A percentile compares a stretch with the other conserved stretches of the same genome.
These are phyloP conservation scores for Phytophthora tubulina DNA, from an alignment of 352 stramenopile genomes.

Conservation along the genomic window DNA sequence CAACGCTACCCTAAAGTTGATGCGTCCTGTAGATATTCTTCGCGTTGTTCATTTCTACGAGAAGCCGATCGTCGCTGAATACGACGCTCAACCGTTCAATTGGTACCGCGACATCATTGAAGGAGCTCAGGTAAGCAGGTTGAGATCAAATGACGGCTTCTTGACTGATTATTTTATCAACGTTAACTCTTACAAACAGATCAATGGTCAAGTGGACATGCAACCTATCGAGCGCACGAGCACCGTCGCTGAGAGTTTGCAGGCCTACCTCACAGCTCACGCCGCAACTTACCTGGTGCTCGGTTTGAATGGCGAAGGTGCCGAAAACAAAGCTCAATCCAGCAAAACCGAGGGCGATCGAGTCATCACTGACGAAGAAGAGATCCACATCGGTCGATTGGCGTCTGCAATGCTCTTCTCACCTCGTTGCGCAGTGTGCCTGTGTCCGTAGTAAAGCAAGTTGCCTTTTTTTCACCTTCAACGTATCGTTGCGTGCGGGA, in stretches of 20 bases:
- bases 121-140: constrained; percentile 26
- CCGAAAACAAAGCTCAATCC: constrained; percentile 4
- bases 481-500: constrained; percentile 12
- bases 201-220: constrained; percentile 53
- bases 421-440: constrained; percentile 58
- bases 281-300: constrained; percentile 62
- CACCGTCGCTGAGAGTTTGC: constrained; percentile 64
- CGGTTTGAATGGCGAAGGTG: constrained; percentile 44
- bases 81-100: constrained; percentile 45
- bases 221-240: constrained; percentile 45
- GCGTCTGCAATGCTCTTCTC: constrained; percentile 62
- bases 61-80: constrained; percentile 49
- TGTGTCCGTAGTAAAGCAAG: constrained; percentile 50
- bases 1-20: constrained; percentile 65
- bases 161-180: neutral
- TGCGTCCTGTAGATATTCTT: constrained; percentile 52
- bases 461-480: neutral
- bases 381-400: constrained; percentile 45
- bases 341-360: neutral
- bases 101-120: constrained; percentile 48
- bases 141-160: no score
- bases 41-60: constrained; percentile 75
- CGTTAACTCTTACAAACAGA: constrained; percentile 4
- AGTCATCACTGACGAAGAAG: neutral
- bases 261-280: constrained; percentile 53